phyloP scores from a whole-genome alignment of 2,329 filamentous ascomycete species.

The Hypoxylon rubiginosum region DNA sequence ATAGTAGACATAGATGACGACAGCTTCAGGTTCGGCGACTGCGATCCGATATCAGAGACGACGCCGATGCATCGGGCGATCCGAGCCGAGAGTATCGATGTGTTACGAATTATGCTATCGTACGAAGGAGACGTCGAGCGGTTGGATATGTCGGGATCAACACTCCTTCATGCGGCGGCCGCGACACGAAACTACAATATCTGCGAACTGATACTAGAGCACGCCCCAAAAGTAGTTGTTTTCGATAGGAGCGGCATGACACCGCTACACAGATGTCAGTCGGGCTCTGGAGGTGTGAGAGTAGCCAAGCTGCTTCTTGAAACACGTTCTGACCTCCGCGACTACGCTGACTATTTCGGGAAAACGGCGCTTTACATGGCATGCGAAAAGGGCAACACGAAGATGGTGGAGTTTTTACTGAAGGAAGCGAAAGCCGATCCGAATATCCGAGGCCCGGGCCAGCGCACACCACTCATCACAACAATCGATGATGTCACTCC shows the following conservation, averaged over 20 bases:
- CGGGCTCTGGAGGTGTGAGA: slow-evolving; percentile 39
- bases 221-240: slow-evolving; percentile 45
- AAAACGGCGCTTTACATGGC: slow-evolving; percentile 52
- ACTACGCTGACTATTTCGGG: slow-evolving; percentile 43
- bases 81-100: slow-evolving; percentile 43
- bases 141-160: slow-evolving; percentile 41
- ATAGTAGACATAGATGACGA: slow-evolving; percentile 45
- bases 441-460: slow-evolving; percentile 43
- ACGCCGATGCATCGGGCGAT: slow-evolving; percentile 48
- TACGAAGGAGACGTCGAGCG: slow-evolving; percentile 43
- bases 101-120: slow-evolving; percentile 47
- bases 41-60: slow-evolving; percentile 38
- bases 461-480: slow-evolving; percentile 45
- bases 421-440: slow-evolving; percentile 41
- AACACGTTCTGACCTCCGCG: slow-evolving; percentile 32
- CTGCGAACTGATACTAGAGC: slow-evolving; percentile 47
- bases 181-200: slow-evolving; percentile 48
- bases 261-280: slow-evolving; percentile 50
- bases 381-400: slow-evolving; percentile 49
- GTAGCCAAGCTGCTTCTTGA: slow-evolving; percentile 48
- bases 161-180: slow-evolving; percentile 51
- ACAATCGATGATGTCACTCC: slow-evolving; percentile 47
- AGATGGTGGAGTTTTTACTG: slow-evolving; percentile 48
- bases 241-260: slow-evolving; percentile 44
- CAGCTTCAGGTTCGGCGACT: slow-evolving; percentile 46